Evolutionary conservation across 352 stramenopile genomes (phyloP).

Genomic region (Pythium insidiosum): DNA sequence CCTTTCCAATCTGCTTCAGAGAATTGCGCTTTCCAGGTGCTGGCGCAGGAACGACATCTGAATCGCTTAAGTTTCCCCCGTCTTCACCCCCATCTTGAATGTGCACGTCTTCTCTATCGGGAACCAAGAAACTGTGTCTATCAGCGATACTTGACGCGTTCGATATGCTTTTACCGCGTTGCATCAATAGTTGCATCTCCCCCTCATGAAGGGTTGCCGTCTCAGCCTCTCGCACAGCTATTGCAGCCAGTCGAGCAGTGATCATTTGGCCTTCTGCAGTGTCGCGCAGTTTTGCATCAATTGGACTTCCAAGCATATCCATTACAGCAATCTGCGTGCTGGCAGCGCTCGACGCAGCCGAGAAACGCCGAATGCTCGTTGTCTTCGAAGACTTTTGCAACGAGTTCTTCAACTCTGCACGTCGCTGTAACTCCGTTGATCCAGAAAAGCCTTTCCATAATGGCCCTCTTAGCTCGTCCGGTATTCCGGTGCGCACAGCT

Average conservation of each 20-base stretch:
- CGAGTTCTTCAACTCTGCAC: constrained; percentile 44
- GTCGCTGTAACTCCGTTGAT: constrained; percentile 45
- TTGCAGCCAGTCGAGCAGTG: constrained; percentile 14
- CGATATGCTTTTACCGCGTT: too few species aligned
- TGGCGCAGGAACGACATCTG: background rate
- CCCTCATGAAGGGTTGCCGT: too few species aligned
- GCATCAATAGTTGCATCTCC: too few species aligned
- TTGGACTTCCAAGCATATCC: too few species aligned
- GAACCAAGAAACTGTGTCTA: too few species aligned
- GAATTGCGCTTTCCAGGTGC: constrained; percentile 19
- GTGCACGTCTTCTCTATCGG: too few species aligned
- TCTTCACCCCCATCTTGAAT: too few species aligned
- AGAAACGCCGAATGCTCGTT: constrained; percentile 19
- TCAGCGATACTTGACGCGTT: too few species aligned
- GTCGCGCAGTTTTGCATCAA: too few species aligned
- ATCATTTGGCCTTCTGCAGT: constrained; percentile 60
- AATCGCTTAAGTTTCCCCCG: too few species aligned
- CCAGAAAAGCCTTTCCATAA: constrained; percentile 74
- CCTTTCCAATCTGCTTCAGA: constrained; percentile 50
- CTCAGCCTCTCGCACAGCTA: too few species aligned
- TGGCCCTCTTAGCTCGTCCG: constrained; percentile 61
- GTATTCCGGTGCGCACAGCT: constrained; percentile 63
- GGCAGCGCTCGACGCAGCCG: constrained; percentile 1
- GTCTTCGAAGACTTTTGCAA: constrained; percentile 49
- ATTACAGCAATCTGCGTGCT: constrained; percentile 30